phyloP scores from a whole-genome alignment of 805 yeast genomes.

The Saturnispora galanensis region DNA sequence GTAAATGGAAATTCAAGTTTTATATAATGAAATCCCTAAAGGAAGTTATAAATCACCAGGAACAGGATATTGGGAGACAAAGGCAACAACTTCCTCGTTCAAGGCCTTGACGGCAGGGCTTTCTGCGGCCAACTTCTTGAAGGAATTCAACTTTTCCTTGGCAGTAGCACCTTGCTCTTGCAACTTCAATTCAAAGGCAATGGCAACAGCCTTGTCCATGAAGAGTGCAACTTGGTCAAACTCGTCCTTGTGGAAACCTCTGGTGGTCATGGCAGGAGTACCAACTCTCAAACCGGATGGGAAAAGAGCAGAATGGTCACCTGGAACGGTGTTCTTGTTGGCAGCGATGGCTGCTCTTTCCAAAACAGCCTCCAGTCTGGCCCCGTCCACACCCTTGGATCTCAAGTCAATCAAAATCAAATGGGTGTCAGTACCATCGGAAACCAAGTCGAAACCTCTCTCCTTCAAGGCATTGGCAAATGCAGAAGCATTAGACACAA shows the following conservation, averaged over 20 bases:
- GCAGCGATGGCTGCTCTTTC: conserved; percentile 92
- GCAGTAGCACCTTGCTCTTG: conserved; percentile 48
- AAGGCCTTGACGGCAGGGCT: conserved; percentile 50
- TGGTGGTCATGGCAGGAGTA: conserved; percentile 97
- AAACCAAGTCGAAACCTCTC: conserved; percentile 72
- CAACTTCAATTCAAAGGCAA: conserved; percentile 52
- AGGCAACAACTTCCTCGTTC: conserved; percentile 55
- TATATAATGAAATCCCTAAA: neutral
- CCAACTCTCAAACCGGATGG: conserved; percentile 98
- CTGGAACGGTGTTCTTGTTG: conserved; percentile 96
- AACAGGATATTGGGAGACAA: conserved; percentile 74
- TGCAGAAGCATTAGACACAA: conserved; percentile 76
- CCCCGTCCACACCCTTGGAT: conserved; percentile 90
- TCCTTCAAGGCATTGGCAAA: conserved; percentile 66
- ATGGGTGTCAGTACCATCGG: conserved; percentile 96
- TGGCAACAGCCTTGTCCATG: conserved; percentile 68
- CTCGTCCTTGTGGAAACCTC: conserved; percentile 88
- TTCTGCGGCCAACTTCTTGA: conserved; percentile 62
- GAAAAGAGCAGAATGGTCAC: conserved; percentile 91
- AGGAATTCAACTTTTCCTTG: conserved; percentile 53
- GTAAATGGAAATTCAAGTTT: neutral
- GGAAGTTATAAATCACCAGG: conserved; percentile 58
- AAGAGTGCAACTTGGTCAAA: conserved; percentile 70
- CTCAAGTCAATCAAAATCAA: conserved; percentile 86
- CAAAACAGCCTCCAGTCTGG: conserved; percentile 90